phyloP scores from a whole-genome alignment of 2,329 filamentous ascomycete genomes.

The Berkeleyomyces basicola region DNA sequence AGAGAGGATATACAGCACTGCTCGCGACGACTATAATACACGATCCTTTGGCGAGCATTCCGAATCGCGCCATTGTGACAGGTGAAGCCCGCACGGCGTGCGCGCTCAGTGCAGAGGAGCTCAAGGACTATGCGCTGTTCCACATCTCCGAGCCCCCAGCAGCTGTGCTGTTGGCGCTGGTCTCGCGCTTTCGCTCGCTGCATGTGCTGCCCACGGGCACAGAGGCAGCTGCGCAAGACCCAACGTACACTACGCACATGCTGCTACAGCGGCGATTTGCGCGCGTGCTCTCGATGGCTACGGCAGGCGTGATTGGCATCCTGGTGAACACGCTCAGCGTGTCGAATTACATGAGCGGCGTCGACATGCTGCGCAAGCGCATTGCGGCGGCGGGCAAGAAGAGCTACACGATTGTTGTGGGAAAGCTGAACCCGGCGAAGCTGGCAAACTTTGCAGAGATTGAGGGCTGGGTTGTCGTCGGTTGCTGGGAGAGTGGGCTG shows the following conservation, averaged over 20 bases:
- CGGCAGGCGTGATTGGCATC: constrained; percentile 76
- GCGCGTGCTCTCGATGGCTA: constrained; percentile 62
- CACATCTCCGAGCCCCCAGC: constrained; percentile 69
- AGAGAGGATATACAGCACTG: constrained; percentile 51
- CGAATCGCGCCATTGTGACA: constrained; percentile 43
- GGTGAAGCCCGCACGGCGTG: constrained; percentile 22
- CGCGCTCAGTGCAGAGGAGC: constrained; percentile 24
- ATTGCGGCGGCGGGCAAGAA: constrained; percentile 80
- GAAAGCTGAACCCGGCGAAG: constrained; percentile 90
- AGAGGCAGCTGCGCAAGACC: constrained; percentile 28
- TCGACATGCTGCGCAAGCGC: constrained; percentile 53
- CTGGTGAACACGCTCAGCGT: constrained; percentile 91
- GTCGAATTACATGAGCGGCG: constrained; percentile 70
- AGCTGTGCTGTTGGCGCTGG: constrained; percentile 71
- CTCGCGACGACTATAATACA: constrained; percentile 57
- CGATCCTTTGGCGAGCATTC: constrained; percentile 63
- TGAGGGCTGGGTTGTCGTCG: constrained; percentile 91
- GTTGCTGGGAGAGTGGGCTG: constrained; percentile 92
- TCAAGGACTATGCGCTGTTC: constrained; percentile 60
- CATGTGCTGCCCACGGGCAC: constrained; percentile 54
- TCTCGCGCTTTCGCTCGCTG: constrained; percentile 62
- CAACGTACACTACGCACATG: constrained; percentile 28
- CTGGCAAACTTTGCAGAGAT: constrained; percentile 93
- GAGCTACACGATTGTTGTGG: constrained; percentile 88
- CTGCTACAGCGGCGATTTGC: constrained; percentile 75